Evolutionary conservation across 768 basidiomycete genomes (phyloP).

Genomic region (Coprinopsis marcescibilis): DNA sequence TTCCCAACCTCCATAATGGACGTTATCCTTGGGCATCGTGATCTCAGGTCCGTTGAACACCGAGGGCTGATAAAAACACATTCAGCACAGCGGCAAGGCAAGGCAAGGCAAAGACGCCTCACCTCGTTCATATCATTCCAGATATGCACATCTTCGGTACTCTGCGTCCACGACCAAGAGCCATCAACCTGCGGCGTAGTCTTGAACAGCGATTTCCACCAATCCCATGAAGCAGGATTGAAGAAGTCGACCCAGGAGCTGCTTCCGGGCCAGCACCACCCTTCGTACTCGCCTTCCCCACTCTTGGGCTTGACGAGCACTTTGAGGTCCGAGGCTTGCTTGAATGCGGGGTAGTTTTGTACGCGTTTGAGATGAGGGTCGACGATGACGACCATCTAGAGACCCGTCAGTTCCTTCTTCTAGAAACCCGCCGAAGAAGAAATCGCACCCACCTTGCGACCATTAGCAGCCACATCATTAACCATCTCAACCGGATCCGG

Average conservation of each 20-base stretch:
- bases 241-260: slow-evolving; percentile 98
- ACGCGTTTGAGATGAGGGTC: slow-evolving; percentile 94
- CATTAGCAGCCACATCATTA: slow-evolving; percentile 77
- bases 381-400: slow-evolving; percentile 93
- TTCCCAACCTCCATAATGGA: slow-evolving; percentile 95
- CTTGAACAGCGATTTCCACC: slow-evolving; percentile 88
- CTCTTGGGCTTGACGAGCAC: slow-evolving; percentile 78
- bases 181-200: slow-evolving; percentile 42
- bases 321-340: slow-evolving; percentile 75
- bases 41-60: slow-evolving; percentile 99
- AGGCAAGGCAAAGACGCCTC: slow-evolving; percentile 6
- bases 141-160: slow-evolving; percentile 80
- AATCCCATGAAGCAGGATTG: slow-evolving; percentile 82
- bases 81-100: background rate
- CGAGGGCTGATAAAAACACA: slow-evolving; percentile 52
- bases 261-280: slow-evolving; percentile 98
- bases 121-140: slow-evolving; percentile 99
- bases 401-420: slow-evolving; percentile 4
- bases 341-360: slow-evolving; percentile 74
- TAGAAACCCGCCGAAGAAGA: background rate
- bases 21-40: slow-evolving; percentile 53
- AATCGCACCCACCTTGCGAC: slow-evolving; percentile 61
- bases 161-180: slow-evolving; percentile 72
- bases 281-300: slow-evolving; percentile 84
- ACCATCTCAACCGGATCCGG: slow-evolving; percentile 94